These are phyloP conservation scores for Talaromyces funiculosus DNA, from an alignment of 2,329 filamentous ascomycete genomes.

Conservation along the genomic window DNA sequence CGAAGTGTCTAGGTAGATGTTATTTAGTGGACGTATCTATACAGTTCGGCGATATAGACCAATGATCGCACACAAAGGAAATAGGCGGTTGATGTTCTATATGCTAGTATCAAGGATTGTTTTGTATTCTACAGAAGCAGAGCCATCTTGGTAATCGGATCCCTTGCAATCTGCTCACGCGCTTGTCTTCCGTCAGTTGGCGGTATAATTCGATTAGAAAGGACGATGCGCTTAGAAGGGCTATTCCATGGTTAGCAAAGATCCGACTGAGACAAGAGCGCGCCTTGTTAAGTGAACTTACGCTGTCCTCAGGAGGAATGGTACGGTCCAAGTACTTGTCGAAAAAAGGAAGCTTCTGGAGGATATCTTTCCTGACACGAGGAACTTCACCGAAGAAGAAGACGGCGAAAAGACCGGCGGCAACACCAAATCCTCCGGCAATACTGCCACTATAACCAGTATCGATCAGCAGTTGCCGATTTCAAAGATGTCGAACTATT, in stretches of 20 bases:
- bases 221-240: conserved; percentile 30
- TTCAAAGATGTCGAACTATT: not conserved
- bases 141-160: conserved; percentile 3
- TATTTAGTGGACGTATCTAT: not conserved
- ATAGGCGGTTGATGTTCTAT: conserved; percentile 25
- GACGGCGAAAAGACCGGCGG: conserved; percentile 54
- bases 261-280: not conserved
- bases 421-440: conserved; percentile 52
- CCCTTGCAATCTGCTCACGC: not conserved
- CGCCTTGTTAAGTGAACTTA: conserved; percentile 22
- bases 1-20: not conserved
- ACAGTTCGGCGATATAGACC: not conserved
- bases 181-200: not conserved
- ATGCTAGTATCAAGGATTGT: conserved; percentile 28
- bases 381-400: conserved; percentile 63
- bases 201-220: conserved; percentile 11
- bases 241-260: conserved; percentile 16
- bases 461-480: not conserved
- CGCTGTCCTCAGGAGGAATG: conserved; percentile 59
- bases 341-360: conserved; percentile 55
- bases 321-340: conserved; percentile 53
- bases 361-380: conserved; percentile 56
- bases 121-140: conserved; percentile 31
- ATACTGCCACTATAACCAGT: conserved; percentile 38
- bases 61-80: conserved; percentile 10